Conservation (phyloP, 306 rosid genomes). For the Senna siamea region DNA sequence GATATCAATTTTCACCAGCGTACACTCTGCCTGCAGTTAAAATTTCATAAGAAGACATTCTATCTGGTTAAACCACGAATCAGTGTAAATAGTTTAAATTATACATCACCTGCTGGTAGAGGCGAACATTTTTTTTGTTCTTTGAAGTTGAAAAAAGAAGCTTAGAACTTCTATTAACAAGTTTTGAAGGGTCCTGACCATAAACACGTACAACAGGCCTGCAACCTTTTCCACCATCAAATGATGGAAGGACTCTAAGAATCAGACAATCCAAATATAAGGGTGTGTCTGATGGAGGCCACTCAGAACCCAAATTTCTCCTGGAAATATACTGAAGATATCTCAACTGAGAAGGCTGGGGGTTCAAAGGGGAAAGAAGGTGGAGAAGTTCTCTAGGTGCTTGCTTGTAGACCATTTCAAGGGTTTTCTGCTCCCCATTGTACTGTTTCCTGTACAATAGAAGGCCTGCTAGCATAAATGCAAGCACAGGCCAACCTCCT, state of each 20-base stretch:
- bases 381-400: conserved; percentile 92
- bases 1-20: conserved; percentile 86
- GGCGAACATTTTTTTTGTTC: conserved; percentile 53
- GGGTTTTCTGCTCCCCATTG: conserved; percentile 89
- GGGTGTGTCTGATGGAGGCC: conserved; percentile 94
- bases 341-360: conserved; percentile 95
- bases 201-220: conserved; percentile 79
- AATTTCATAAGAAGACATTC: conserved; percentile 51
- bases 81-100: conserved; percentile 37
- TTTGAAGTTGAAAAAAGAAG: conserved; percentile 78
- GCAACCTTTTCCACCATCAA: conserved; percentile 79
- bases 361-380: conserved; percentile 79
- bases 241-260: conserved; percentile 76
- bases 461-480: conserved; percentile 96
- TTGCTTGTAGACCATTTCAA: conserved; percentile 98
- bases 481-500: conserved; percentile 98
- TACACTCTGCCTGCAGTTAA: conserved; percentile 87
- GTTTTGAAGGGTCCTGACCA: conserved; percentile 86
- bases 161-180: conserved; percentile 73
- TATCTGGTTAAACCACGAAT: conserved; percentile 33
- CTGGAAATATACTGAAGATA: conserved; percentile 94
- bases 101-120: conserved; percentile 82
- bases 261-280: conserved; percentile 80
- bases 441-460: conserved; percentile 84
- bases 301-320: conserved; percentile 88